Evolutionary conservation across 805 yeast species (phyloP).

Genomic region (Zygoascus biomembranicola): DNA sequence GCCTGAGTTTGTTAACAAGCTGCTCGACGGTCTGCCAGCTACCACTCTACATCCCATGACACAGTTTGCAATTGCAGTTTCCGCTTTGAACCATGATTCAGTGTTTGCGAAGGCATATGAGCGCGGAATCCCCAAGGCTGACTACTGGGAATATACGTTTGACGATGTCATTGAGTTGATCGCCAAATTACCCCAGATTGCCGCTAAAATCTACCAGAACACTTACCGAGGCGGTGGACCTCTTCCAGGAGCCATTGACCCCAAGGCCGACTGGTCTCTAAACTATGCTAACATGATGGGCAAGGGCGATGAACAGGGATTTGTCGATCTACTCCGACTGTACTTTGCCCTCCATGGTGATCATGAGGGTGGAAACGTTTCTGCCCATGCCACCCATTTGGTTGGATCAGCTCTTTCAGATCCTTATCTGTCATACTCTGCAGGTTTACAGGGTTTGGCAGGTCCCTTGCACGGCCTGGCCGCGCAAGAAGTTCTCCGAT

Average conservation of each 20-base stretch:
- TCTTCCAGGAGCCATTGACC: constrained; percentile 36
- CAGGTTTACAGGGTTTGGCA: constrained; percentile 78
- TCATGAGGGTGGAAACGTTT: constrained; percentile 87
- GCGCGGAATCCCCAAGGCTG: constrained; percentile 55
- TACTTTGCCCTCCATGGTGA: constrained; percentile 78
- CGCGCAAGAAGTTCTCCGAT: constrained; percentile 78
- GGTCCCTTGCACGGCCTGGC: constrained; percentile 88
- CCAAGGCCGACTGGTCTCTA: constrained; percentile 50
- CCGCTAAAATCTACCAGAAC: constrained; percentile 68
- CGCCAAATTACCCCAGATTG: constrained; percentile 65
- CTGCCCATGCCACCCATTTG: constrained; percentile 79
- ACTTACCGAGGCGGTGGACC: constrained; percentile 44
- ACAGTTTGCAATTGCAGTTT: constrained; percentile 66
- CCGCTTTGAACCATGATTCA: constrained; percentile 65
- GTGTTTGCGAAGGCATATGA: constrained; percentile 66
- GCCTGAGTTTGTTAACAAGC: constrained; percentile 54
- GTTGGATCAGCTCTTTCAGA: constrained; percentile 78
- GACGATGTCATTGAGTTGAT: constrained; percentile 65
- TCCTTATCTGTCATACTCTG: constrained; percentile 70
- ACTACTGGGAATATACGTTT: constrained; percentile 68
- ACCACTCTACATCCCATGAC: constrained; percentile 72
- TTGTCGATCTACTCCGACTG: constrained; percentile 71
- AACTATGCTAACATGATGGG: constrained; percentile 59
- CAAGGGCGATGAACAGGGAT: constrained; percentile 54
- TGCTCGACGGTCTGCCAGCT: constrained; percentile 56